Evolutionary conservation across 805 yeast genomes (phyloP).

Genomic region (Yarrowia sp.): DNA sequence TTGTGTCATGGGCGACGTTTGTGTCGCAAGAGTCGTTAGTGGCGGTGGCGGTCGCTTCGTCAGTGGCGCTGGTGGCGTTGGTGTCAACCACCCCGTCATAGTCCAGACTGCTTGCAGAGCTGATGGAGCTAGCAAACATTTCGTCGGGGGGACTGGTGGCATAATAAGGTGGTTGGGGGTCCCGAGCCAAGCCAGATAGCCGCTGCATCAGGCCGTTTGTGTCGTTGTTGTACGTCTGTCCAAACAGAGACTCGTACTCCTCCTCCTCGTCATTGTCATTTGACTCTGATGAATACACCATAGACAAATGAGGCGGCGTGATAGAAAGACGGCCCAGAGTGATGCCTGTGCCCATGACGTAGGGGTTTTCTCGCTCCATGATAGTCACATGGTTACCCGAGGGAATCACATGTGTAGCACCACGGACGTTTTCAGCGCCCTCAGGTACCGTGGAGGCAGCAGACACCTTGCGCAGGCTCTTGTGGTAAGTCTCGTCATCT

Average conservation of each 20-base stretch:
- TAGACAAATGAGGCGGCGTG: constrained; percentile 23
- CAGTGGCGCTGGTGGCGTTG: background rate
- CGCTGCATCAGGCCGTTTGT: constrained; percentile 6
- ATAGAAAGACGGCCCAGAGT: constrained; percentile 20
- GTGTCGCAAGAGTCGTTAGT: background rate
- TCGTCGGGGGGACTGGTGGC: constrained; percentile 16
- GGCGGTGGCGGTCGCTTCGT: background rate
- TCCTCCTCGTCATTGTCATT: constrained; percentile 19
- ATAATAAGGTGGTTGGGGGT: background rate
- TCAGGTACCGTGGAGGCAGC: background rate
- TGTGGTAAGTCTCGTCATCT: constrained; percentile 8
- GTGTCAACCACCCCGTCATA: background rate
- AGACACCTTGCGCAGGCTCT: background rate
- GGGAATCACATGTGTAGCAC: constrained; percentile 6
- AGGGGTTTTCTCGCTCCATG: constrained; percentile 16
- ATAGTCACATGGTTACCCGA: constrained; percentile 12
- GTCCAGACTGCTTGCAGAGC: constrained; percentile 12
- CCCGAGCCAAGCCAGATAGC: background rate
- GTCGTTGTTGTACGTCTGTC: constrained; percentile 21
- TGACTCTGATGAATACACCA: constrained; percentile 2
- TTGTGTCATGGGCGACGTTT: background rate
- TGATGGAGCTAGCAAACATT: constrained; percentile 1
- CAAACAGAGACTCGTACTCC: constrained; percentile 20
- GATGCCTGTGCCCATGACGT: constrained; percentile 23
- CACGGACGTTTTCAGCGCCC: constrained; percentile 2